Conservation (phyloP, 139 green algal species). For the Haematococcus lacustris region DNA sequence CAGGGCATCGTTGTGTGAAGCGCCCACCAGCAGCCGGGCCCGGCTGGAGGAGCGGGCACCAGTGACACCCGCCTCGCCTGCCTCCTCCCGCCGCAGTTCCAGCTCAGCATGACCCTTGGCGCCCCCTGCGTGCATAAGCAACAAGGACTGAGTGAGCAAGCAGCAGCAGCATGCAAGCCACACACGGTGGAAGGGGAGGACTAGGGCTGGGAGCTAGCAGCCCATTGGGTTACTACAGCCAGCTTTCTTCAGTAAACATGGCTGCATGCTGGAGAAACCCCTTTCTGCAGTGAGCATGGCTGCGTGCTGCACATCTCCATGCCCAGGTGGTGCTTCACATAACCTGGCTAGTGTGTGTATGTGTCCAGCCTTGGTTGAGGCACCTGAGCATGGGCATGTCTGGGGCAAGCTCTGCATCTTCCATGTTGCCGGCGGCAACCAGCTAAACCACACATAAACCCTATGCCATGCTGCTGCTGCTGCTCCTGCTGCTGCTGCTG, state of each 20-base stretch:
- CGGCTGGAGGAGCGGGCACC: neutral
- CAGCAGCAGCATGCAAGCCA: neutral
- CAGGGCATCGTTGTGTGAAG: constrained; percentile 52
- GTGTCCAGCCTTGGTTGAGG: neutral
- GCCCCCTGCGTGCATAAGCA: neutral
- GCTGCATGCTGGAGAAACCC: neutral
- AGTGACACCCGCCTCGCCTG: neutral
- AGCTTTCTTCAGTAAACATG: neutral
- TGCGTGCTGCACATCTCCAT: neutral
- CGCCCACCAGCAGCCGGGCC: constrained; percentile 55
- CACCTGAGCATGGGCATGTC: neutral
- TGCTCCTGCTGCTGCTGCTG: no score
- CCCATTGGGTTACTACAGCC: neutral
- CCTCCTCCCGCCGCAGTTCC: no score
- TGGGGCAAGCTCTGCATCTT: neutral
- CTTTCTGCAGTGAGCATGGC: neutral
- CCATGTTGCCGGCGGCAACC: no score
- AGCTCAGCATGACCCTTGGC: neutral
- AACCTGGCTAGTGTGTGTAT: neutral
- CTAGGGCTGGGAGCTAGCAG: neutral
- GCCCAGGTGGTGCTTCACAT: no score
- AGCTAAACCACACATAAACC: no score
- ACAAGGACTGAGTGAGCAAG: neutral
- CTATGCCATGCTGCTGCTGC: no score
- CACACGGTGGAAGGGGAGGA: neutral